Conservation (phyloP, 139 green algal species). For the Chlamydomonas sp. region DNA sequence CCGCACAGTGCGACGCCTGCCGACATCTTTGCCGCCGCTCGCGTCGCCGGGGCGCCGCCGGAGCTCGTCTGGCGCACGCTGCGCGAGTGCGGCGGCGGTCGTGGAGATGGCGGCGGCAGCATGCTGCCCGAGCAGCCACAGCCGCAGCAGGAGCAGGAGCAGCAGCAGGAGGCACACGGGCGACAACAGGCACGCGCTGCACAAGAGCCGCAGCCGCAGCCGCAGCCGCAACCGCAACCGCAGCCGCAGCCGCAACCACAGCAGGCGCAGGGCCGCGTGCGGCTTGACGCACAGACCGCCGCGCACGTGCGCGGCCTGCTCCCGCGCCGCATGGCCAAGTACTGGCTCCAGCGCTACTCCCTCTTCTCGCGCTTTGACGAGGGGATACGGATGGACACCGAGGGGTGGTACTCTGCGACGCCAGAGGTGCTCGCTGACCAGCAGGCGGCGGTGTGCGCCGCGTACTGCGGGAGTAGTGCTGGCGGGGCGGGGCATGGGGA, state of each 20-base stretch:
- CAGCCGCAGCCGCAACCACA: background rate
- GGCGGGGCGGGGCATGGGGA: no score
- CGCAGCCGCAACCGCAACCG: background rate
- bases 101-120: background rate
- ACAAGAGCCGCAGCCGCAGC: background rate
- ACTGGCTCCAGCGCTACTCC: constrained; percentile 88
- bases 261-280: constrained; percentile 10
- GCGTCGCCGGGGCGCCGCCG: background rate
- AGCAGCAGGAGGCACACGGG: background rate
- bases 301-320: constrained; percentile 42
- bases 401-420: constrained; percentile 61
- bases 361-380: constrained; percentile 72
- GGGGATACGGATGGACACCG: constrained; percentile 64
- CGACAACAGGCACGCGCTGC: background rate
- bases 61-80: constrained; percentile 2
- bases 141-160: background rate
- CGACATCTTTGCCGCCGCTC: constrained; percentile 4
- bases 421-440: constrained; percentile 55
- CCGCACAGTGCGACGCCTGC: background rate
- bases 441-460: constrained; percentile 21
- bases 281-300: constrained; percentile 26
- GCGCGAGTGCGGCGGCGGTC: background rate
- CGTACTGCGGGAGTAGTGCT: no score
- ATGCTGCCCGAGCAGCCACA: background rate
- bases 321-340: constrained; percentile 59